A percentile compares a stretch with the other conserved stretches of the same genome.
phyloP scores from a whole-genome alignment of 208 protist genomes.

The Phytomonas francai region DNA sequence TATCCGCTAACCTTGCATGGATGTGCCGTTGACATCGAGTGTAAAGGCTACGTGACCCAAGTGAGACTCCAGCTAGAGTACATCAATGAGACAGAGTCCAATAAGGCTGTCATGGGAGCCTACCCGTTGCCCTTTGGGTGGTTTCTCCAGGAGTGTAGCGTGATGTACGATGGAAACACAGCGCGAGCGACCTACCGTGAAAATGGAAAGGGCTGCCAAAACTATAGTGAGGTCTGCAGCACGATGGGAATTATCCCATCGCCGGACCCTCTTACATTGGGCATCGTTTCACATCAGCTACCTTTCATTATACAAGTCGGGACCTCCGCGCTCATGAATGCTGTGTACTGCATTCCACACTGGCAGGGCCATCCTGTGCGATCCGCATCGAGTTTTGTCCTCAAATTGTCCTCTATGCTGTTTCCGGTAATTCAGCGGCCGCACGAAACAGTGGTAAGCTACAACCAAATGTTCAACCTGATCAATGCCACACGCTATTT shows the following conservation, averaged over 20 bases:
- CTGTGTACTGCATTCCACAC: conserved; percentile 50
- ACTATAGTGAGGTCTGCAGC: conserved; percentile 10
- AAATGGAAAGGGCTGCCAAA: not conserved
- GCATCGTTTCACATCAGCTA: conserved; percentile 46
- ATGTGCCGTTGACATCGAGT: conserved; percentile 29
- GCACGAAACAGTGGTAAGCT: conserved; percentile 18
- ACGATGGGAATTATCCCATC: conserved; percentile 16
- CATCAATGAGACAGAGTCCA: conserved; percentile 45
- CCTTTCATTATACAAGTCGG: conserved; percentile 58
- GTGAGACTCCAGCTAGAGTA: conserved; percentile 58
- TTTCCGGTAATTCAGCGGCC: conserved; percentile 33
- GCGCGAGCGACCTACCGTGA: conserved; percentile 12
- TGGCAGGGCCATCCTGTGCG: conserved; percentile 10
- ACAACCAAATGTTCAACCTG: conserved; percentile 30
- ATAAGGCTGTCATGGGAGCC: conserved; percentile 51
- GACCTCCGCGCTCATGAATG: conserved; percentile 25
- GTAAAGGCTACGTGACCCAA: conserved; percentile 41
- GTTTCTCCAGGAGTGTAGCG: conserved; percentile 30
- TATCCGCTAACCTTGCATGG: conserved; percentile 43
- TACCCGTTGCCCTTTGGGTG: conserved; percentile 51
- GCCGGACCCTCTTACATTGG: conserved; percentile 12
- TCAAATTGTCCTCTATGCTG: conserved; percentile 41
- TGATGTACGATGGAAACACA: conserved; percentile 27
- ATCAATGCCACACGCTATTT: conserved; percentile 16
- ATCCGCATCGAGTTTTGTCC: not conserved